A percentile compares a stretch with the other conserved stretches of the same genome.
phyloP scores from a whole-genome alignment of 2,329 filamentous ascomycete species.

The Phoma sp. region DNA sequence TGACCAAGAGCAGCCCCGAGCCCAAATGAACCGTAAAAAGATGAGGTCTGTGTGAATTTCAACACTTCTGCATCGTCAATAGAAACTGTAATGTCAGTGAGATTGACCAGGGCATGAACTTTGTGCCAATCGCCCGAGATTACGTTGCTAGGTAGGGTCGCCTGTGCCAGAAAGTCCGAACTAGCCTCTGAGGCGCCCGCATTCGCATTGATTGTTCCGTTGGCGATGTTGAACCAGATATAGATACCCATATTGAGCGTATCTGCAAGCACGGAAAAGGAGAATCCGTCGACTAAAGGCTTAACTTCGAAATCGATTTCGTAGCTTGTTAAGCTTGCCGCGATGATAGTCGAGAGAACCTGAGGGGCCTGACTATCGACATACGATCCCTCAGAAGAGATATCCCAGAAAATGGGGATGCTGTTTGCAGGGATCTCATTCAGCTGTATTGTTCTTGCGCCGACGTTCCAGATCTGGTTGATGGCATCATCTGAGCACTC shows the following conservation, averaged over 20 bases:
- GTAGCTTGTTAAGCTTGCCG: constrained; percentile 28
- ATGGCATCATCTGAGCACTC: constrained; percentile 35
- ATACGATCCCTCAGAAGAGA: constrained; percentile 34
- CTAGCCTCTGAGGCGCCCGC: constrained; percentile 1
- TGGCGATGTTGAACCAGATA: constrained; percentile 27
- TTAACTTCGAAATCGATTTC: constrained; percentile 36
- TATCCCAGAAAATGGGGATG: constrained; percentile 35
- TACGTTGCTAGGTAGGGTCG: constrained; percentile 3
- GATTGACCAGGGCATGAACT: constrained; percentile 5
- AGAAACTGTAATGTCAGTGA: constrained; percentile 7
- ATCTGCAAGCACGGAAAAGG: constrained; percentile 38
- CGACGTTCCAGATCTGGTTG: constrained; percentile 39
- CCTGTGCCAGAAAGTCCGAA: neutral
- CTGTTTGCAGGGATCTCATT: constrained; percentile 37
- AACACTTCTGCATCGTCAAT: constrained; percentile 27
- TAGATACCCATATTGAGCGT: constrained; percentile 32
- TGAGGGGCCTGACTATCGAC: constrained; percentile 39
- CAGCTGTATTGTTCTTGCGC: constrained; percentile 41
- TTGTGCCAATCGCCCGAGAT: constrained; percentile 13
- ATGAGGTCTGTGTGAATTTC: constrained; percentile 32
- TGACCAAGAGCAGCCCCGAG: constrained; percentile 42
- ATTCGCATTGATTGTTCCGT: constrained; percentile 18
- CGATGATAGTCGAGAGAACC: constrained; percentile 16
- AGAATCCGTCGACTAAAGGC: constrained; percentile 36
- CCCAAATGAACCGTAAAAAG: constrained; percentile 41